phyloP scores from a whole-genome alignment of 345 rosid genomes.

The Hibiscus tridactylites region DNA sequence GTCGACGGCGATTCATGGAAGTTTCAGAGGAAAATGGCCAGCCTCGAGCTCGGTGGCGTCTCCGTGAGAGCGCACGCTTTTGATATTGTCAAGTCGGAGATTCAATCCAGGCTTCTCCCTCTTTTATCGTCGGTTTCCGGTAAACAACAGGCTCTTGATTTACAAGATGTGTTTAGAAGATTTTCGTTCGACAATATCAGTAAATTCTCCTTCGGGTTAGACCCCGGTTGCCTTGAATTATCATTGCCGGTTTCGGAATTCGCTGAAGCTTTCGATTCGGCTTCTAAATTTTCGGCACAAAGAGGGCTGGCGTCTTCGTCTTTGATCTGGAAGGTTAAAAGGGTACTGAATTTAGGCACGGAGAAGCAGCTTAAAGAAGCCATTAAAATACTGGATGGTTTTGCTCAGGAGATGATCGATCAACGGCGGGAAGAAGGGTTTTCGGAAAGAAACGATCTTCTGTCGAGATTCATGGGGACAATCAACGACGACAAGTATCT shows the following conservation, averaged over 20 bases:
- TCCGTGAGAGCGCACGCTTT: constrained; percentile 38
- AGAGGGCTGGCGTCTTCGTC: constrained; percentile 39
- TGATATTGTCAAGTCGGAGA: constrained; percentile 36
- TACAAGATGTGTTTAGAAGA: constrained; percentile 59
- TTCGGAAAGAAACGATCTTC: constrained; percentile 30
- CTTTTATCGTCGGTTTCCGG: constrained; percentile 22
- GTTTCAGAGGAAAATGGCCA: constrained; percentile 59
- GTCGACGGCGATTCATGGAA: constrained; percentile 62
- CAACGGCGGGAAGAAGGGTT: constrained; percentile 32
- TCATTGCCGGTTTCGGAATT: constrained; percentile 41
- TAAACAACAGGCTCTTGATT: constrained; percentile 20
- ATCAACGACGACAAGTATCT: constrained; percentile 46
- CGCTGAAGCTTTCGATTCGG: constrained; percentile 53
- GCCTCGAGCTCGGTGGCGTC: constrained; percentile 50
- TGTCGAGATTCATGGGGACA: constrained; percentile 60
- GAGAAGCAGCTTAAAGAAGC: constrained; percentile 54
- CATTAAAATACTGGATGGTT: constrained; percentile 30
- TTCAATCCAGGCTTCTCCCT: constrained; percentile 34
- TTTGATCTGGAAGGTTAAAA: constrained; percentile 46
- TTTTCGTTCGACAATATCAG: constrained; percentile 63
- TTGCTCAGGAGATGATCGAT: constrained; percentile 39
- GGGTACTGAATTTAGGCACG: constrained; percentile 42
- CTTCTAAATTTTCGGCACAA: constrained; percentile 43
- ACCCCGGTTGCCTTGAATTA: constrained; percentile 44
- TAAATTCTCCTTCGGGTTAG: constrained; percentile 55